Percentiles rank a stretch among this genome's conserved stretches.
phyloP scores from a whole-genome alignment of 2,329 filamentous ascomycete genomes.

The Bertia moriformis region DNA sequence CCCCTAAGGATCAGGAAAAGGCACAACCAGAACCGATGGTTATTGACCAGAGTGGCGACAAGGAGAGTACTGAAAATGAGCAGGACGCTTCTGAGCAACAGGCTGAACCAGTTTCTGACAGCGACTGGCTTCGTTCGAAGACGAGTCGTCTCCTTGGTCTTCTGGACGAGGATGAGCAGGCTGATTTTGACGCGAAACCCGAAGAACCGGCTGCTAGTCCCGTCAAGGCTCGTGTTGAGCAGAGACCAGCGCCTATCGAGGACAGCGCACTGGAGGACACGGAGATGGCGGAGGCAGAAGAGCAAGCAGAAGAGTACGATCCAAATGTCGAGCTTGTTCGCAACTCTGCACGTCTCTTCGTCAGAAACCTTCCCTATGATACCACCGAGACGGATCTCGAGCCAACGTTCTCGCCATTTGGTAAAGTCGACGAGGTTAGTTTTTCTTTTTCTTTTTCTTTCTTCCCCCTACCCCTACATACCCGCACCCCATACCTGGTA shows the following conservation, averaged over 20 bases:
- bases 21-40: background rate
- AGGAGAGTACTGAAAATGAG: background rate
- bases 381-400: constrained; percentile 65
- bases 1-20: background rate
- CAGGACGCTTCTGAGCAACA: constrained; percentile 2
- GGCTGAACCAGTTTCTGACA: constrained; percentile 45
- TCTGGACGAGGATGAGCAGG: constrained; percentile 55
- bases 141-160: constrained; percentile 78
- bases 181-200: constrained; percentile 7
- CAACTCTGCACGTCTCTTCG: constrained; percentile 65
- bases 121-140: constrained; percentile 80
- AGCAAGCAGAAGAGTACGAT: constrained; percentile 5
- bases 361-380: constrained; percentile 76
- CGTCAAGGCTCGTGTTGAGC: constrained; percentile 7
- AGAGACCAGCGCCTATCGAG: constrained; percentile 5
- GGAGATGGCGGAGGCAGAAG: constrained; percentile 4
- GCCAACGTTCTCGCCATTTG: constrained; percentile 57
- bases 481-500: constrained; percentile 6
- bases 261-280: constrained; percentile 3
- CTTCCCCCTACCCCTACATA: constrained; percentile 6
- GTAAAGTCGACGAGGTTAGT: constrained; percentile 76
- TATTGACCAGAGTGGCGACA: background rate
- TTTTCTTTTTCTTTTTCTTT: constrained; percentile 7
- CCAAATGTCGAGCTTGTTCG: constrained; percentile 42
- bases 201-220: constrained; percentile 5